phyloP scores from a whole-genome alignment of 257 asterid species.

The Nicotiana tabacum region DNA sequence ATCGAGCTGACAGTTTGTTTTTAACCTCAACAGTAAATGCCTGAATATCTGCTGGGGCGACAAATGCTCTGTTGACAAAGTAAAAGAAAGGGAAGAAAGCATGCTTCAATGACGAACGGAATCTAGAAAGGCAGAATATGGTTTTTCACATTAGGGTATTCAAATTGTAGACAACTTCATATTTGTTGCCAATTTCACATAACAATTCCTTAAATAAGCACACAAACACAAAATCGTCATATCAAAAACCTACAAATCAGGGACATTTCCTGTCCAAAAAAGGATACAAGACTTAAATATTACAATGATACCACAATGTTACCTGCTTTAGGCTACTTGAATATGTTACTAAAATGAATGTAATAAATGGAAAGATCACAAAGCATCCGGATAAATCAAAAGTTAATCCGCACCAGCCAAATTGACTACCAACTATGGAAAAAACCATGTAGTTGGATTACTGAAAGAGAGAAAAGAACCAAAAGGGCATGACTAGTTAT shows the following conservation, averaged over 20 bases:
- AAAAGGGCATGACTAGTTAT: neutral
- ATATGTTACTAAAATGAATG: neutral
- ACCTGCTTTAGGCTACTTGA: neutral
- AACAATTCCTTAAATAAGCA: neutral
- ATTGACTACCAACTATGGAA: neutral
- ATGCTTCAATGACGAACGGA: neutral
- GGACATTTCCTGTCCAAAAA: neutral
- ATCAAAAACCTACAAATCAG: constrained; percentile 1
- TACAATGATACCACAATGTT: neutral
- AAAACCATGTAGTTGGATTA: neutral
- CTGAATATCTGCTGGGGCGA: constrained; percentile 80
- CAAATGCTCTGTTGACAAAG: constrained; percentile 71
- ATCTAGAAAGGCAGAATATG: neutral
- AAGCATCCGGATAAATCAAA: neutral
- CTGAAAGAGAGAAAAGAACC: neutral
- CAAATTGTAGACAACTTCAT: neutral
- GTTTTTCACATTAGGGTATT: neutral
- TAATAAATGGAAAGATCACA: constrained; percentile 7
- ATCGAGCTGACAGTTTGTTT: constrained; percentile 57
- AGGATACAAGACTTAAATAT: neutral
- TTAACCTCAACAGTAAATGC: constrained; percentile 63
- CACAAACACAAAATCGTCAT: neutral
- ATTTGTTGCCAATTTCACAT: neutral
- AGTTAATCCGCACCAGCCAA: neutral
- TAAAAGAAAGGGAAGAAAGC: constrained; percentile 12